Conservation (phyloP, 1,139 yeast species). For the Candida mesenterica region DNA sequence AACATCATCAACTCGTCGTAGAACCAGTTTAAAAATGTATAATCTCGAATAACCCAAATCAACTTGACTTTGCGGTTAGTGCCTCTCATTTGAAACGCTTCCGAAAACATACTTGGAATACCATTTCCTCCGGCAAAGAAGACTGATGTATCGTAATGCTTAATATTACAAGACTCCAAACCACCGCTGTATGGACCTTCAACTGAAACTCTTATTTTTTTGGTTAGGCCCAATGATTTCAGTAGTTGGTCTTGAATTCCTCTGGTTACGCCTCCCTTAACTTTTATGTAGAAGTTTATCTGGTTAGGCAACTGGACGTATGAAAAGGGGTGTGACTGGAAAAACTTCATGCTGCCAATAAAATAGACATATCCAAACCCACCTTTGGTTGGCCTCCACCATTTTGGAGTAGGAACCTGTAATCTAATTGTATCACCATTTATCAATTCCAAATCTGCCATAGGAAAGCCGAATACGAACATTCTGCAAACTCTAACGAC, state of each 20-base stretch:
- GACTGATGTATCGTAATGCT: constrained; percentile 31
- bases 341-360: constrained; percentile 27
- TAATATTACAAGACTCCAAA: constrained; percentile 21
- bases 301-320: constrained; percentile 26
- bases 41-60: constrained; percentile 38
- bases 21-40: constrained; percentile 33
- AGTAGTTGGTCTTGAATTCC: constrained; percentile 29
- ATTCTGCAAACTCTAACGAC: constrained; percentile 16
- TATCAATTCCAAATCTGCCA: constrained; percentile 14
- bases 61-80: constrained; percentile 26
- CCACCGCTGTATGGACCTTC: constrained; percentile 46
- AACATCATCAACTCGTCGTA: constrained; percentile 30
- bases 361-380: constrained; percentile 22
- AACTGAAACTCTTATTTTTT: constrained; percentile 30
- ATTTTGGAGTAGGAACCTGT: constrained; percentile 15
- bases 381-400: constrained; percentile 21
- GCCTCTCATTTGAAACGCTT: constrained; percentile 25
- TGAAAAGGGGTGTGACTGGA: constrained; percentile 48
- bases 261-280: constrained; percentile 40
- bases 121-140: constrained; percentile 46
- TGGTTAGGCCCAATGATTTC: constrained; percentile 15
- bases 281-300: constrained; percentile 32
- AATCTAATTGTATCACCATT: constrained; percentile 19
- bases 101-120: constrained; percentile 42
- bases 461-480: constrained; percentile 17